Evolutionary conservation across 148 eudicot species (phyloP).

Genomic region (Drosera capensis): DNA sequence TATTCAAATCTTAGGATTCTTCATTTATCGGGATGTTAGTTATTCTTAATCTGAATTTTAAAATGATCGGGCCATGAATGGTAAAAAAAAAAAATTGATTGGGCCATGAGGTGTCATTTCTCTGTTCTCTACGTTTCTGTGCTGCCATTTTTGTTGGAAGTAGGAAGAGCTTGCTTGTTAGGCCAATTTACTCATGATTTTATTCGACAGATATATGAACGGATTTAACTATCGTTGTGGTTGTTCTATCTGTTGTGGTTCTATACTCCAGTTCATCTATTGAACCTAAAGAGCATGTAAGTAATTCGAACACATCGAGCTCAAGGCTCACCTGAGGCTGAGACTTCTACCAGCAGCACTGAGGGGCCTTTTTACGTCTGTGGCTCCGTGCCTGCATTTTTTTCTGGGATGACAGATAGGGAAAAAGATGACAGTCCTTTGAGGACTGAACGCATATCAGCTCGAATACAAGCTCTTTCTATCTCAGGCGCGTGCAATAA

Average conservation of each 20-base stretch:
- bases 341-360: slow-evolving; percentile 38
- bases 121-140: no score
- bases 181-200: no score
- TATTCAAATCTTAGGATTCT: no score
- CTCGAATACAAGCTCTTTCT: slow-evolving; percentile 22
- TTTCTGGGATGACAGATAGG: slow-evolving; percentile 13
- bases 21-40: no score
- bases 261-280: slow-evolving; percentile 37
- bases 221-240: no score
- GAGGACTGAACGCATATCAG: slow-evolving; percentile 19
- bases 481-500: slow-evolving; percentile 27
- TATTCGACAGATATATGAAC: no score
- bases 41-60: no score
- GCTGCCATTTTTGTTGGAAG: no score
- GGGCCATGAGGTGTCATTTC: no score
- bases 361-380: slow-evolving; percentile 37
- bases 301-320: slow-evolving; percentile 33
- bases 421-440: slow-evolving; percentile 40
- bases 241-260: slow-evolving; percentile 60
- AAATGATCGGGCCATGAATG: no score
- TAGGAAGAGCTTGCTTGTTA: no score
- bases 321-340: slow-evolving; percentile 26
- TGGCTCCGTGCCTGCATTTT: slow-evolving; percentile 24
- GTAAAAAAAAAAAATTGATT: no score
- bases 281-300: slow-evolving; percentile 56